phyloP scores from a whole-genome alignment of 2,329 filamentous ascomycete genomes.

The Diplodia seriata region DNA sequence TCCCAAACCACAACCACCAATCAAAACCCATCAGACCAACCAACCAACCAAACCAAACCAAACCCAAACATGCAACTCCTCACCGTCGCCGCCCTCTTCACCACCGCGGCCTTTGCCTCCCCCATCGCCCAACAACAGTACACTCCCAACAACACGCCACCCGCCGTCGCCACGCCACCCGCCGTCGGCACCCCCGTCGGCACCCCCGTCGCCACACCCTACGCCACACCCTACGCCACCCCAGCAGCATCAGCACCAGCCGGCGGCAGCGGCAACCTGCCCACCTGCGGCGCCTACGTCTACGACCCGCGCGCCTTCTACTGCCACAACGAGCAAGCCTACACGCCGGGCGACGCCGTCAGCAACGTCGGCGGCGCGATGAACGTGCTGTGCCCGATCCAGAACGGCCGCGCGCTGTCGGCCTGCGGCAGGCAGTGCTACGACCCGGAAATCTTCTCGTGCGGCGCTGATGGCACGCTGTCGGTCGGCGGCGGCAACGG shows the following conservation, averaged over 20 bases:
- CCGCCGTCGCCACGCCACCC: no score
- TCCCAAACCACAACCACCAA: background rate
- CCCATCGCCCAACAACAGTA: conserved; percentile 7
- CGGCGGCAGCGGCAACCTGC: background rate
- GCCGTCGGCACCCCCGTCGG: background rate
- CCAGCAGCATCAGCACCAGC: background rate
- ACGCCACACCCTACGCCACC: no score
- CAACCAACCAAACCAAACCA: background rate
- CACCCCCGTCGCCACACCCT: conserved; percentile 8
- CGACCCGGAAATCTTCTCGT: conserved; percentile 20
- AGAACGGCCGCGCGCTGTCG: conserved; percentile 4
- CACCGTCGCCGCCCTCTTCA: conserved; percentile 21
- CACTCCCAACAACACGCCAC: background rate
- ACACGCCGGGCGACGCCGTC: no score
- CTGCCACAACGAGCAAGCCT: conserved; percentile 16
- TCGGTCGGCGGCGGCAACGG: background rate
- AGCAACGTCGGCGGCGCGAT: background rate
- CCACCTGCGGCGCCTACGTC: conserved; percentile 19
- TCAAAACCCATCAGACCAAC: background rate
- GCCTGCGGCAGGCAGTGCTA: conserved; percentile 30
- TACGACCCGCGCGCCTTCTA: conserved; percentile 13
- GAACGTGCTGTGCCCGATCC: conserved; percentile 28
- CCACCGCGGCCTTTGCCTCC: conserved; percentile 13
- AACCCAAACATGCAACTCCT: conserved; percentile 28
- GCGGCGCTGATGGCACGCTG: background rate